A percentile compares a stretch with the other conserved stretches of the same genome.
phyloP scores from a whole-genome alignment of 2,329 filamentous ascomycete genomes.

The Erysiphe pulchra region DNA sequence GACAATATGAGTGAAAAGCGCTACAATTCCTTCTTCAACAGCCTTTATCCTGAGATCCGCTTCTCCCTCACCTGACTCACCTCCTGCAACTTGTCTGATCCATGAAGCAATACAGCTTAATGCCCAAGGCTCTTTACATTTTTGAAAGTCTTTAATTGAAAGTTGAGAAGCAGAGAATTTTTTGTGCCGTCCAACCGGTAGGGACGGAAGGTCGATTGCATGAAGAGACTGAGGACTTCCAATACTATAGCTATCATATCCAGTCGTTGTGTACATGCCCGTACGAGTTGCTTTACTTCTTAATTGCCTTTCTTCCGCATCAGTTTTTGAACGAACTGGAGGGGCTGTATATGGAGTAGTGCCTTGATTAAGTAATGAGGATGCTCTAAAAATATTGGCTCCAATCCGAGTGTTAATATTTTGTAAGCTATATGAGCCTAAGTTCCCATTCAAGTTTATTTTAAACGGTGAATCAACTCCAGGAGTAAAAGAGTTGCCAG shows the following conservation, averaged over 20 bases:
- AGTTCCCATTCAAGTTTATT: conserved; percentile 8
- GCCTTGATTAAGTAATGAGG: conserved; percentile 61
- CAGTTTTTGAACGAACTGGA: conserved; percentile 80
- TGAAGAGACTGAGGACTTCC: conserved; percentile 25
- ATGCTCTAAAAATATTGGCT: conserved; percentile 38
- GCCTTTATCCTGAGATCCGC: conserved; percentile 64
- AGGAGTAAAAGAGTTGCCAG: background rate
- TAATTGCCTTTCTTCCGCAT: conserved; percentile 44
- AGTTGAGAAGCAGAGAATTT: conserved; percentile 74
- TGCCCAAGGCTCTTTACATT: conserved; percentile 77
- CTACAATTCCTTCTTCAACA: conserved; percentile 67
- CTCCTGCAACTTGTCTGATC: conserved; percentile 54
- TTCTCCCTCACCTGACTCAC: conserved; percentile 40
- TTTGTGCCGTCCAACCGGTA: conserved; percentile 55
- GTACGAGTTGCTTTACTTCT: conserved; percentile 25
- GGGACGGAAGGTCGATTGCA: conserved; percentile 57
- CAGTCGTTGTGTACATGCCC: conserved; percentile 22
- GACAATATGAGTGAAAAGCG: conserved; percentile 79
- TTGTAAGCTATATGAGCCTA: background rate
- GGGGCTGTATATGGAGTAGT: conserved; percentile 54
- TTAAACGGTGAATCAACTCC: background rate
- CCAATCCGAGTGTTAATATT: conserved; percentile 9
- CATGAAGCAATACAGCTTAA: conserved; percentile 67
- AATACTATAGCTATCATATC: conserved; percentile 31
- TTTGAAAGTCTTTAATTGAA: conserved; percentile 54